Evolutionary conservation across 2,329 filamentous ascomycete species (phyloP).

Genomic region (Fusarium compactum): DNA sequence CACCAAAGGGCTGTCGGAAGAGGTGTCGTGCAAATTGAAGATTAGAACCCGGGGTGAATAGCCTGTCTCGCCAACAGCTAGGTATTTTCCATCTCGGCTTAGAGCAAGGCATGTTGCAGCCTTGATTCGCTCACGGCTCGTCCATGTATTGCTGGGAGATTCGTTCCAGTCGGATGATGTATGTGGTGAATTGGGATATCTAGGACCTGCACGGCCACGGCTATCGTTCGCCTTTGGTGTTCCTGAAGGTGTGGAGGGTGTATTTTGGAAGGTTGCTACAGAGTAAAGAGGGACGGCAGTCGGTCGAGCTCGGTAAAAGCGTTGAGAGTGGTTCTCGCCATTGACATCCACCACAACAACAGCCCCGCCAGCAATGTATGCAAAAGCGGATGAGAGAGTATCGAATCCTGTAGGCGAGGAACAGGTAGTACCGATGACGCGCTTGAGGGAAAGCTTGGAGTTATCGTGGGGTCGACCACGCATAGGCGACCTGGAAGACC

Average conservation of each 20-base stretch:
- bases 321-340: slow-evolving; percentile 75
- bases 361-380: slow-evolving; percentile 91
- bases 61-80: slow-evolving; percentile 95
- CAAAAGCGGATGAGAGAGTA: slow-evolving; percentile 81
- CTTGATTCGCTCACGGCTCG: slow-evolving; percentile 92
- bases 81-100: slow-evolving; percentile 85
- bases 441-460: slow-evolving; percentile 77
- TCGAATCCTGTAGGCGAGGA: slow-evolving; percentile 88
- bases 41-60: slow-evolving; percentile 92
- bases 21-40: slow-evolving; percentile 84
- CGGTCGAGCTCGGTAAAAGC: slow-evolving; percentile 90
- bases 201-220: slow-evolving; percentile 65
- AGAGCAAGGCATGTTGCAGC: slow-evolving; percentile 91
- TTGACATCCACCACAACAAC: slow-evolving; percentile 90
- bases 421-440: slow-evolving; percentile 92
- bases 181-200: slow-evolving; percentile 62
- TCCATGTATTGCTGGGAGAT: slow-evolving; percentile 80
- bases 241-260: slow-evolving; percentile 62
- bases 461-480: slow-evolving; percentile 65
- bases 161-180: slow-evolving; percentile 69
- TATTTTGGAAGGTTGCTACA: slow-evolving; percentile 64
- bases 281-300: slow-evolving; percentile 76
- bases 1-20: slow-evolving; percentile 84
- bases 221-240: slow-evolving; percentile 74
- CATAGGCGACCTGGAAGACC: slow-evolving; percentile 72